Conservation (phyloP, 257 asterid species). For the Solanum bukasovii region DNA sequence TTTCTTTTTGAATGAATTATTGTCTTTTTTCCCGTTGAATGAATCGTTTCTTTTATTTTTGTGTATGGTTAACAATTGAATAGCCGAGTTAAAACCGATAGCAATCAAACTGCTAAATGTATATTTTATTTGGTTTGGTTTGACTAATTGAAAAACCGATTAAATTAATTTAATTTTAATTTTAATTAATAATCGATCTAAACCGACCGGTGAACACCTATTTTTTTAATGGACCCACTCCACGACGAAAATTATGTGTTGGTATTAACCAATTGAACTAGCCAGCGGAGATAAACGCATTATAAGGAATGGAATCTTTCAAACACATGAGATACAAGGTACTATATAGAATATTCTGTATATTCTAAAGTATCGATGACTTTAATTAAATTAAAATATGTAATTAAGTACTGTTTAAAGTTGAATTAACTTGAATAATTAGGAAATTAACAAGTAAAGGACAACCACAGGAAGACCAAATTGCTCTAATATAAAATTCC, state of each 20-base stretch:
- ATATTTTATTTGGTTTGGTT: neutral
- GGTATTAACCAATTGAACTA: neutral
- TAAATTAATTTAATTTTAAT: too few species aligned
- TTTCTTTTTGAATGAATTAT: neutral
- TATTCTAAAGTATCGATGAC: neutral
- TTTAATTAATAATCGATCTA: neutral
- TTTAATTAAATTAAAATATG: neutral
- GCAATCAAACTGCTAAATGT: neutral
- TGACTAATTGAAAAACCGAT: too few species aligned
- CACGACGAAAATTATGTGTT: neutral
- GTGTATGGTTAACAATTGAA: neutral
- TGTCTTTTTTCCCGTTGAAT: neutral
- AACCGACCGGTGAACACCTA: too few species aligned
- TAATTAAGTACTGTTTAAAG: neutral
- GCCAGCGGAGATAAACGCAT: neutral
- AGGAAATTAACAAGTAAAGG: neutral
- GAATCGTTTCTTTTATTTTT: neutral
- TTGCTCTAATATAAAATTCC: neutral
- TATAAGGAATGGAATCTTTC: constrained; percentile 14
- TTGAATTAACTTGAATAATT: neutral
- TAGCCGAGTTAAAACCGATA: neutral
- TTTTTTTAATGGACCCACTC: neutral
- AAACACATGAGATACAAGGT: constrained; percentile 6
- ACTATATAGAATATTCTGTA: constrained; percentile 21
- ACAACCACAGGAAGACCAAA: neutral